Evolutionary conservation across 768 basidiomycete species (phyloP), one percentile per base, ranked within the genome.

Genomic region (Boletus insuetus): DNA sequence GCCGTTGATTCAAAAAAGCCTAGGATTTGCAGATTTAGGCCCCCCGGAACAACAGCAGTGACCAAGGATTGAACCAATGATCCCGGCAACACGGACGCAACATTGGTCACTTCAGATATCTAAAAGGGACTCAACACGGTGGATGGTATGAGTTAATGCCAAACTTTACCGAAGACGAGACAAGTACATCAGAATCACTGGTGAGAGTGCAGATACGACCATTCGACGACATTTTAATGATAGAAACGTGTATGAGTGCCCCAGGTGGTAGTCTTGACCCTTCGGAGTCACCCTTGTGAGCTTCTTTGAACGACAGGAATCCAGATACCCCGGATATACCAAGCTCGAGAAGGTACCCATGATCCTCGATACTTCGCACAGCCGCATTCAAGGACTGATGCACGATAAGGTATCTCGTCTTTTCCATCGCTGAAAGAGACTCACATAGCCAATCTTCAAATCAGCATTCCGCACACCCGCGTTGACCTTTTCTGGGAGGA

Each of bases 1-100:
- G 90, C 78, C 1, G 93, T 96, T 32, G 94, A 96, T 37, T 91
- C 87, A 71, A 94, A 98, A 70, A 89, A 95, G 0, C 93, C 94
- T 24, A 95, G 79, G 17, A 98, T 77, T 72, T 96, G 95, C 31
- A 98, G 74, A 67, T 90, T 91, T 34, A 98, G 74, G 17, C 97
- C 97, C 24, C 73, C 78, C 16, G 86, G 76, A 40, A 84, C 77
- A 20, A 89, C 79, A 19, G 84, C 83, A 3, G 94, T 97, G 53
- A 99, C 80, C 38, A 96, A 76, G 11, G 82, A 84, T 68, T 89
- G 85, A 20, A 95, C 92, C 17, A 95, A 79, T 24, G 82, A 77
- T 16, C 94, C 94, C 10, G 97, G 96, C 41, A 98, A 82, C 45
- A 98, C 71, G 2, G 94, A 95, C 5, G 83, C 79, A 51, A 91